phyloP scores from a whole-genome alignment of 805 yeast species.

The Ogataea paraovalis region DNA sequence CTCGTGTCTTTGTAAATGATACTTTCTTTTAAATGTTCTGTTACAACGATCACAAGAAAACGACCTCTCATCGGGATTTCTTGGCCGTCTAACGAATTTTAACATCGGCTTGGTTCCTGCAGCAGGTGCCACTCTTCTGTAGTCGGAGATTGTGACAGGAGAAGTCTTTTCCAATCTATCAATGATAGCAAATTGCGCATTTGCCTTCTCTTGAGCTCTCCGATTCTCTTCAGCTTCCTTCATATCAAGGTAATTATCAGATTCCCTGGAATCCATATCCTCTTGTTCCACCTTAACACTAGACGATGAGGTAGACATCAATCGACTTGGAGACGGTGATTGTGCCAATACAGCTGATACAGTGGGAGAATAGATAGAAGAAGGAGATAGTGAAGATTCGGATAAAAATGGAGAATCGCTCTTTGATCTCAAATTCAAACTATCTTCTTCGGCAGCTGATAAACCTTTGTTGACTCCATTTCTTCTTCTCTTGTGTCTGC shows the following conservation, averaged over 20 bases:
- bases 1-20: conserved; percentile 19
- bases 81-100: background rate
- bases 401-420: background rate
- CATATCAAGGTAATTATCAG: background rate
- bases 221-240: background rate
- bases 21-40: conserved; percentile 18
- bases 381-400: background rate
- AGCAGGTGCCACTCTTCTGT: background rate
- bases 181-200: background rate
- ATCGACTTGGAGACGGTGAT: background rate
- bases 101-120: background rate
- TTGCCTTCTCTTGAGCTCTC: background rate
- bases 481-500: conserved; percentile 1
- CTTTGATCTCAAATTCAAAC: background rate
- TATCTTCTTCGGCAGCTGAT: background rate
- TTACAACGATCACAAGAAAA: conserved; percentile 15
- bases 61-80: background rate
- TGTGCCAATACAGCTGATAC: background rate
- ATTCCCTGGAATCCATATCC: background rate
- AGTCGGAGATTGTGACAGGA: background rate
- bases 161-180: background rate
- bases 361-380: background rate
- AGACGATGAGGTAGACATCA: background rate
- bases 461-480: background rate
- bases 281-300: background rate